Evolutionary conservation across 768 basidiomycete species (phyloP).

Genomic region (Rhizopogon vesiculosus): DNA sequence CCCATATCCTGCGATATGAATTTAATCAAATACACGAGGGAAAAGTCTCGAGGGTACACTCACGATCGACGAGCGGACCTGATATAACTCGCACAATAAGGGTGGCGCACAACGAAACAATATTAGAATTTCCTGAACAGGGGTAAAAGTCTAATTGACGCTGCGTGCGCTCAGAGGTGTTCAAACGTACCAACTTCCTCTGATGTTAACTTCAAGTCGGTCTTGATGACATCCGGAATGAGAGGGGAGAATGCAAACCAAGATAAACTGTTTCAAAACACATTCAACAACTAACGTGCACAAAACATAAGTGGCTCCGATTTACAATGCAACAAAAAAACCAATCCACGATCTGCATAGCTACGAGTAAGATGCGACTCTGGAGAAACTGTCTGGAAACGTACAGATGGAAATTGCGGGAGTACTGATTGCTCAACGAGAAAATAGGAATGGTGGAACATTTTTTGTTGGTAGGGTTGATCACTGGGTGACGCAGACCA

Average conservation of each 20-base stretch:
- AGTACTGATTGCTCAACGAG: conserved; percentile 42
- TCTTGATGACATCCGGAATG: conserved; percentile 49
- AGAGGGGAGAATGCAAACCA: conserved; percentile 66
- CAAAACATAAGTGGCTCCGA: background rate
- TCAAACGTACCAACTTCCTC: conserved; percentile 34
- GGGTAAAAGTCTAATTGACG: background rate
- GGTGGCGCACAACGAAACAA: conserved; percentile 43
- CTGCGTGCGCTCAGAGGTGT: too few species aligned
- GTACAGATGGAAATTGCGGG: conserved; percentile 47
- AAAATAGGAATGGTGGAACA: conserved; percentile 48
- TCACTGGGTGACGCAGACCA: background rate
- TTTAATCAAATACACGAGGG: background rate
- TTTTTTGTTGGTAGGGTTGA: conserved; percentile 51
- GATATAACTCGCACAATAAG: conserved; percentile 41
- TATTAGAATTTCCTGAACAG: conserved; percentile 40
- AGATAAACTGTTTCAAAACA: conserved; percentile 20
- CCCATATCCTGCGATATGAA: conserved; percentile 30
- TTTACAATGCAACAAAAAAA: conserved; percentile 46
- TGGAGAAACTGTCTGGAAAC: conserved; percentile 15
- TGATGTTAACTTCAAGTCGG: conserved; percentile 44
- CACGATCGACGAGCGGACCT: conserved; percentile 47
- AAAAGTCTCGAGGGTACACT: conserved; percentile 2
- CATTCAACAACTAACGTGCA: conserved; percentile 16
- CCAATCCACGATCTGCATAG: conserved; percentile 31
- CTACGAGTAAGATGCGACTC: conserved; percentile 10